These are phyloP conservation scores for Psilocybe azurescens DNA, from an alignment of 768 basidiomycete genomes.

Conservation along the genomic window DNA sequence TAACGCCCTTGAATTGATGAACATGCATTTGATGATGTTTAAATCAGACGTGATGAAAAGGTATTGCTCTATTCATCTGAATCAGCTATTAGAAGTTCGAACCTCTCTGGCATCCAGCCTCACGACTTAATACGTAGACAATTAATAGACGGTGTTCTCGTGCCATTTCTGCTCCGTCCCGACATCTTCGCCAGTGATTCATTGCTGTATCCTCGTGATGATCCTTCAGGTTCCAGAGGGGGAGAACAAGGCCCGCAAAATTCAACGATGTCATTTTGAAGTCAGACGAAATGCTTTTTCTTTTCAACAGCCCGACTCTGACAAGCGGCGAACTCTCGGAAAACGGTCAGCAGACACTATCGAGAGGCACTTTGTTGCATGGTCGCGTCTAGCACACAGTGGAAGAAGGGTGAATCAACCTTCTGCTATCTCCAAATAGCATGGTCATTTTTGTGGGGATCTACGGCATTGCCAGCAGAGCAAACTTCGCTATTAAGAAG, in stretches of 20 bases:
- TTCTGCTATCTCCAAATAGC: conserved; percentile 12
- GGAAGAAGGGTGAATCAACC: conserved; percentile 1
- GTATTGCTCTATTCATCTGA: background rate
- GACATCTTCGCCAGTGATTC: background rate
- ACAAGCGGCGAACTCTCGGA: background rate
- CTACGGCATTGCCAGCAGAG: conserved; percentile 8
- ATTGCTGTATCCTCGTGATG: conserved; percentile 12
- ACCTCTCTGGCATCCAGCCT: background rate
- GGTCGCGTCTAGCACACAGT: conserved; percentile 6
- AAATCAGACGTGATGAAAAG: background rate
- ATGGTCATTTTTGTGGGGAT: conserved; percentile 4
- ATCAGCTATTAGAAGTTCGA: background rate
- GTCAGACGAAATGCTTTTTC: conserved; percentile 1
- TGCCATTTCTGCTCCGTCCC: background rate
- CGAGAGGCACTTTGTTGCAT: background rate
- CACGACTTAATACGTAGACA: background rate
- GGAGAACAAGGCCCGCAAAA: conserved; percentile 6
- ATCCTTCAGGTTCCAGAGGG: background rate
- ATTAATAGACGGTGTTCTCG: background rate
- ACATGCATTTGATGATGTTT: background rate
- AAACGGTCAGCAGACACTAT: conserved; percentile 10
- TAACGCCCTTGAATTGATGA: too few species aligned
- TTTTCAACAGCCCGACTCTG: background rate
- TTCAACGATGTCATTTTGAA: conserved; percentile 4
- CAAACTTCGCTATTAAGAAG: conserved; percentile 6